Evolutionary conservation across 257 asterid species (phyloP), one percentile per base, ranked within the genome.

Genomic region (Cordia subcordata): DNA sequence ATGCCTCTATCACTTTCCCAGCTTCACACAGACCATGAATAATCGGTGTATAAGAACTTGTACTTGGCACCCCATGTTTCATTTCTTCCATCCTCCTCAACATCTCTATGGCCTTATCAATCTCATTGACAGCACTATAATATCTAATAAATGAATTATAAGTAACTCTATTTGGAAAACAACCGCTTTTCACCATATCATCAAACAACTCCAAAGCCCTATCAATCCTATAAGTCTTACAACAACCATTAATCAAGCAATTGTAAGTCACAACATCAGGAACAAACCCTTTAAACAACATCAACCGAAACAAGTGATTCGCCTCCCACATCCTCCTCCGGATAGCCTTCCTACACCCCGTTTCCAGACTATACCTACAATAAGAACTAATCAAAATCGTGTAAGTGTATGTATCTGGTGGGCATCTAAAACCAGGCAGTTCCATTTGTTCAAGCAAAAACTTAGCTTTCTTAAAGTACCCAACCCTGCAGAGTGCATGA

Each of bases 211-310:
- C 99, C 74, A 81, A 52, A 12, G 99, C 97, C 76, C 97, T 75
- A 59, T 71, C 99, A 8, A 92, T 84, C 77, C 97, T 78, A 55
- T 74, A 73, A 13, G 96, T 89, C 79, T 93, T 89, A 59, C 97
- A 93, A 63, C 99, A 93, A 6, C 97, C 97, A 65, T 89, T 83
- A 55, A 93, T 93, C 82, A 89, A 73, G 53, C 91, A 79, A 17
- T 93, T 93, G 55, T 93, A 93, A n/a, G 97, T 86, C 65, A 93
- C 97, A 9, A 89, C 91, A 69, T 93, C 96, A n/a, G 97, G 97
- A 17, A 61, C 75, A 77, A 79, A 89, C 0, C 97, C 99, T 66
- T 83, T 84, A 58, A 85, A 93, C 46, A 89, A 44, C 99, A 93
- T 89, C 53, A 85, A 57, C 57, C 99, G 71, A 60, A 93, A 93